A percentile compares a stretch with the other conserved stretches of the same genome.
phyloP scores from a whole-genome alignment of 768 basidiomycete genomes.

The Xerocomellus intermedius region DNA sequence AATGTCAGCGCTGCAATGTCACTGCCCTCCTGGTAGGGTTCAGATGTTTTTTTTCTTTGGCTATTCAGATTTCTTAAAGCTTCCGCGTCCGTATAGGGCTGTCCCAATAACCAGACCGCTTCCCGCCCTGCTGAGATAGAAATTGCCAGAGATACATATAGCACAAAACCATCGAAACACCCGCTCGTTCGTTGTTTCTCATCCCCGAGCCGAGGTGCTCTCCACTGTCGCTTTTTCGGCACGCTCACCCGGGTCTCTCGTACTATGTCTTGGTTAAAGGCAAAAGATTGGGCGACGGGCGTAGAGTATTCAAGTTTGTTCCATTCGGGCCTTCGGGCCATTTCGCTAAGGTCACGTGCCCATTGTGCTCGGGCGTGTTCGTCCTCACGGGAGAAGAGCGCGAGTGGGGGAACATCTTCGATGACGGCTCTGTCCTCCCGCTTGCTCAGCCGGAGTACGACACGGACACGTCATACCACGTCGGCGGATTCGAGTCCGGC shows the following conservation, averaged over 20 bases:
- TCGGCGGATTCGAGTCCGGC: conserved; percentile 5
- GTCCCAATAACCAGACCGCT: background rate
- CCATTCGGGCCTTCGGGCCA: conserved; percentile 35
- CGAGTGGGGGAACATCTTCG: background rate
- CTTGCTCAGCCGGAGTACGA: conserved; percentile 3
- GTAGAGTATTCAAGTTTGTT: conserved; percentile 36
- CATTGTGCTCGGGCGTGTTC: conserved; percentile 1
- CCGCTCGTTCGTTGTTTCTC: background rate
- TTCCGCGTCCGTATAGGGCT: background rate
- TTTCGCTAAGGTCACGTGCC: conserved; percentile 19
- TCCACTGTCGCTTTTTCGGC: background rate
- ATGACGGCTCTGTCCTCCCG: conserved; percentile 5
- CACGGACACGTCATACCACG: background rate
- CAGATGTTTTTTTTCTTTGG: conserved; percentile 12
- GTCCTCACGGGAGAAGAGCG: background rate
- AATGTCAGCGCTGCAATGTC: conserved; percentile 7
- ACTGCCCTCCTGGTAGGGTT: conserved; percentile 6
- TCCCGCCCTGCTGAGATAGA: conserved; percentile 20
- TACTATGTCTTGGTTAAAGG: conserved; percentile 32
- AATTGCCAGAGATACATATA: conserved; percentile 28
- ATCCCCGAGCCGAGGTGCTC: background rate
- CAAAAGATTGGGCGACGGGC: conserved; percentile 29
- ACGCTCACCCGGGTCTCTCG: background rate
- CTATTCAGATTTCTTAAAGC: conserved; percentile 5
- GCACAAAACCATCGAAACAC: background rate